A percentile compares a stretch with the other conserved stretches of the same genome.
Evolutionary conservation across 1,284 basidiomycete species (phyloP).

Genomic region (Xerocomus nothofagi): DNA sequence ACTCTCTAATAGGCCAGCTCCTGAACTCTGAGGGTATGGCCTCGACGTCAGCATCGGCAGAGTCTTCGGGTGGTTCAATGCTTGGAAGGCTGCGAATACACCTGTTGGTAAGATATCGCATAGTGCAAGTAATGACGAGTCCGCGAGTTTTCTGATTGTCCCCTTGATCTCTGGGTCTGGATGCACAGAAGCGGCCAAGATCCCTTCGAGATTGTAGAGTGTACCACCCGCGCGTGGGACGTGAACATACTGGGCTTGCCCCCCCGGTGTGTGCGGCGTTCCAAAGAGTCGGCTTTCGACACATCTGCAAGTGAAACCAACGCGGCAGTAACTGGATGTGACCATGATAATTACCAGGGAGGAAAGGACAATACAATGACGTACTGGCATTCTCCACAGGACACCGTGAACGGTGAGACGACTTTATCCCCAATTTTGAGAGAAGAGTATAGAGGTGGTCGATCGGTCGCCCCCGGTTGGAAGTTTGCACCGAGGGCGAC

Average conservation of each 20-base stretch:
- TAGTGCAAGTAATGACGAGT: slow-evolving; percentile 69
- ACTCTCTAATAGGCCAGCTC: slow-evolving; percentile 19
- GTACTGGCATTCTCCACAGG: slow-evolving; percentile 80
- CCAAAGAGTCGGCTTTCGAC: slow-evolving; percentile 70
- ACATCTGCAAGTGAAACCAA: slow-evolving; percentile 80
- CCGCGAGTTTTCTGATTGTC: slow-evolving; percentile 45
- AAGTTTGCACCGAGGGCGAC: slow-evolving; percentile 71
- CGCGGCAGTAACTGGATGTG: slow-evolving; percentile 61
- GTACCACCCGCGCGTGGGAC: slow-evolving; percentile 81
- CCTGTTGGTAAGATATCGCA: slow-evolving; percentile 82
- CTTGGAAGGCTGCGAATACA: slow-evolving; percentile 73
- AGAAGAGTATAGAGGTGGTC: slow-evolving; percentile 63
- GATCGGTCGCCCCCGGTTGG: slow-evolving; percentile 40
- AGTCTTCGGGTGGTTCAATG: slow-evolving; percentile 69
- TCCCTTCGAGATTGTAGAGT: slow-evolving; percentile 63
- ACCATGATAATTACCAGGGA: not conserved
- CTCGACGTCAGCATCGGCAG: slow-evolving; percentile 53
- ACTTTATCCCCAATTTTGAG: slow-evolving; percentile 81
- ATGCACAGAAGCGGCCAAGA: slow-evolving; percentile 37
- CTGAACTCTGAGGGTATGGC: slow-evolving; percentile 54
- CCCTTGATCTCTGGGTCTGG: slow-evolving; percentile 35
- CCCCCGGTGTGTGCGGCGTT: slow-evolving; percentile 70
- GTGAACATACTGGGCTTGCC: slow-evolving; percentile 85
- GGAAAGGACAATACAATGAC: slow-evolving; percentile 29
- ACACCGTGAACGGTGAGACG: slow-evolving; percentile 84